These are phyloP conservation scores for Xylariaceae sp. DNA, from an alignment of 2,329 filamentous ascomycete genomes.

Conservation along the genomic window DNA sequence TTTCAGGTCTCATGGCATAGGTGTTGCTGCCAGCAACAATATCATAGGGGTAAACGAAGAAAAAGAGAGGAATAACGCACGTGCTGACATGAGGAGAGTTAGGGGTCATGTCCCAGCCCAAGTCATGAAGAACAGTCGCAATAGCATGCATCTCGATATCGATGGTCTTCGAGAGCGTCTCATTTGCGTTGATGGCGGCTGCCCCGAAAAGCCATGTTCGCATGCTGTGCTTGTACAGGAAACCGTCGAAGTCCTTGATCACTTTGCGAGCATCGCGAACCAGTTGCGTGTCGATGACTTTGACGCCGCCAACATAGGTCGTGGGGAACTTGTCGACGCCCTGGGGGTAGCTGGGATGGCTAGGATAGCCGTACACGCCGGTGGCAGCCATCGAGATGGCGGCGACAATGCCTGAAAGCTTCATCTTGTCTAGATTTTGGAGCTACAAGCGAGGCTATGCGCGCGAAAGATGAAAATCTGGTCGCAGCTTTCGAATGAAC, in stretches of 20 bases:
- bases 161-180: constrained; percentile 11
- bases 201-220: constrained; percentile 16
- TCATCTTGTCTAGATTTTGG: constrained; percentile 9
- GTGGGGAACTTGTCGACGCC: constrained; percentile 9
- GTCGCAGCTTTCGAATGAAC: too few relatives aligned
- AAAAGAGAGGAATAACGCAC: background rate
- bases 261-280: constrained; percentile 13
- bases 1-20: background rate
- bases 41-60: constrained; percentile 5
- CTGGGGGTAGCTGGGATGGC: constrained; percentile 3
- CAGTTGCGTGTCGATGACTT: constrained; percentile 17
- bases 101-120: constrained; percentile 15
- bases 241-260: constrained; percentile 14
- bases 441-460: too few relatives aligned
- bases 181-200: constrained; percentile 15
- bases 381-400: constrained; percentile 11
- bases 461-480: too few relatives aligned
- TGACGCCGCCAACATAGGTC: constrained; percentile 14
- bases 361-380: background rate
- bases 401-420: constrained; percentile 11
- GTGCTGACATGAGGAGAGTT: background rate
- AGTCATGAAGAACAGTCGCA: constrained; percentile 15
- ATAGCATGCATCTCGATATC: constrained; percentile 16
- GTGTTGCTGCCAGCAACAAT: constrained; percentile 12
- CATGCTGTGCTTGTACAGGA: constrained; percentile 13